These are phyloP conservation scores for Trichoderma atrobrunneum DNA, from an alignment of 2,329 filamentous ascomycete genomes.

Conservation along the genomic window DNA sequence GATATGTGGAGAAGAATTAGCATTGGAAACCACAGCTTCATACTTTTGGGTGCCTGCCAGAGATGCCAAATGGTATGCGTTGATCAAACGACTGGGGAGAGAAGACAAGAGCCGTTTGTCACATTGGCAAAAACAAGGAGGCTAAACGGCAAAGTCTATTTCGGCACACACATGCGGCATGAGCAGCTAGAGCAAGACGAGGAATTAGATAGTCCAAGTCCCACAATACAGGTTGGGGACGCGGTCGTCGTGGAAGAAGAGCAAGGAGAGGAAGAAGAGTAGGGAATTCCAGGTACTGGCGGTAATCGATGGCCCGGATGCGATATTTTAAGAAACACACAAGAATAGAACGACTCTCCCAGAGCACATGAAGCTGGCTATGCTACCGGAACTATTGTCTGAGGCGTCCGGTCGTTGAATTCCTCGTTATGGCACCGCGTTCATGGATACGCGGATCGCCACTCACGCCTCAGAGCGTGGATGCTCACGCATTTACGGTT, in stretches of 20 bases:
- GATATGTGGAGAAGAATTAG: constrained; percentile 70
- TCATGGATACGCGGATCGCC: not conserved
- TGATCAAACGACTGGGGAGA: constrained; percentile 76
- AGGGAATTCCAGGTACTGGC: not conserved
- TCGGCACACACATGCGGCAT: constrained; percentile 76
- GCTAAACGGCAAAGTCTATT: constrained; percentile 80
- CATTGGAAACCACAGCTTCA: constrained; percentile 63
- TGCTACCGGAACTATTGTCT: not conserved
- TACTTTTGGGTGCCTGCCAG: constrained; percentile 78
- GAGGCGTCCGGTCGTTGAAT: not conserved
- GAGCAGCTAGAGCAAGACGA: constrained; percentile 22
- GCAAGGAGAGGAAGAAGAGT: not conserved
- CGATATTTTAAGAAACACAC: not conserved
- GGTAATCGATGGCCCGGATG: not conserved
- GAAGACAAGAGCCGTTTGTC: constrained; percentile 80
- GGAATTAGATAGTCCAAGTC: constrained; percentile 26
- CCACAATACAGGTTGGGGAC: constrained; percentile 52
- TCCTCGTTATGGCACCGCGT: not conserved
- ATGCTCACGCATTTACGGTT: too few species aligned
- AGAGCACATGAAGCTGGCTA: not conserved
- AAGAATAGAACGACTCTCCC: not conserved
- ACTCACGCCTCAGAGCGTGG: not conserved
- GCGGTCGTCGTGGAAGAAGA: constrained; percentile 28
- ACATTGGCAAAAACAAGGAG: constrained; percentile 85
- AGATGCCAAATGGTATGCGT: constrained; percentile 97